phyloP scores from a whole-genome alignment of 176 grass and related monocot genomes.

The Carex myosuroides region DNA sequence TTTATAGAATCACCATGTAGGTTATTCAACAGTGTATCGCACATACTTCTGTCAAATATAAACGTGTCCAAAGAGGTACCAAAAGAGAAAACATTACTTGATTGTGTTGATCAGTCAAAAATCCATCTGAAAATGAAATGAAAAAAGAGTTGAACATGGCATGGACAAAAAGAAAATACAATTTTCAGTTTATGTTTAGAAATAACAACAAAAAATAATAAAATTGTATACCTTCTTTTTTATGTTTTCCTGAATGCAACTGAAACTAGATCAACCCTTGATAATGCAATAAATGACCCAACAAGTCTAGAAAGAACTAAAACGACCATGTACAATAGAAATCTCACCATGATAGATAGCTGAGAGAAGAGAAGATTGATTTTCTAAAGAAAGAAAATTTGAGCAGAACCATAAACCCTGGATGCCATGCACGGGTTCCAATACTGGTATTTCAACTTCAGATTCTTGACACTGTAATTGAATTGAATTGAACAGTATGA shows the following conservation, averaged over 20 bases:
- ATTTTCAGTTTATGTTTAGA: neutral
- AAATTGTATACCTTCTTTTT: neutral
- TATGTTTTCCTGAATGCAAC: neutral
- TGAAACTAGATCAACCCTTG: neutral
- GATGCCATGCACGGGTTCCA: conserved; percentile 1
- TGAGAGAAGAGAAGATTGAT: conserved; percentile 16
- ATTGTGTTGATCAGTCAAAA: conserved; percentile 63
- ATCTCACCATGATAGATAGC: conserved; percentile 17
- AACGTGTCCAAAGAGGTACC: neutral
- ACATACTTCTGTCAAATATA: neutral
- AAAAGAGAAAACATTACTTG: conserved; percentile 32
- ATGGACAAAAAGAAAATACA: neutral
- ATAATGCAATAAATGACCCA: neutral
- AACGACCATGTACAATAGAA: neutral
- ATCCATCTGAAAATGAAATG: conserved; percentile 64
- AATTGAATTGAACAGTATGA: neutral
- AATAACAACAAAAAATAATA: neutral
- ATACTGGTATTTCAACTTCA: neutral
- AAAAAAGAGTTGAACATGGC: neutral
- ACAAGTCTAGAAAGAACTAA: neutral
- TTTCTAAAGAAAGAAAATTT: conserved; percentile 21
- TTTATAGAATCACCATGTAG: neutral
- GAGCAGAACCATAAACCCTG: conserved; percentile 22
- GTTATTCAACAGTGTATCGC: neutral
- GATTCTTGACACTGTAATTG: neutral